These are phyloP conservation scores for Lithospermum erythrorhizon DNA, from an alignment of 257 asterid species.

Conservation along the genomic window DNA sequence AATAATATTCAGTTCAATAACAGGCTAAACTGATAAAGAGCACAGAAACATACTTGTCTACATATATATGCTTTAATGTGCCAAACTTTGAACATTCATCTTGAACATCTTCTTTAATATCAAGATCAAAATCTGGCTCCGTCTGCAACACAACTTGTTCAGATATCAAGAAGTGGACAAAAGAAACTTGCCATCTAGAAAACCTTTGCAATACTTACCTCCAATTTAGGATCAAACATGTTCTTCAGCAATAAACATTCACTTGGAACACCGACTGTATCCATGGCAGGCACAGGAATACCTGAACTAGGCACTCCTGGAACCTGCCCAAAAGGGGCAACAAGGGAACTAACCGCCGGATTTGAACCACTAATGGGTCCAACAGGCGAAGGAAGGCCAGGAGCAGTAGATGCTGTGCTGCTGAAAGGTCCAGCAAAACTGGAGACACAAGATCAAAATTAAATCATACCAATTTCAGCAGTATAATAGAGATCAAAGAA, in stretches of 20 bases:
- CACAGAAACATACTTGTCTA: conserved; percentile 44
- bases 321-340: conserved; percentile 21
- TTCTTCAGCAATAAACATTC: conserved; percentile 62
- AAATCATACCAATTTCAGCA: neutral
- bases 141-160: conserved; percentile 28
- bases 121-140: conserved; percentile 59
- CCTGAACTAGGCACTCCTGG: conserved; percentile 31
- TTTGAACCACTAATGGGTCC: conserved; percentile 13
- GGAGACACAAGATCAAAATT: conserved; percentile 19
- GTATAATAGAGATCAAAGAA: conserved; percentile 3
- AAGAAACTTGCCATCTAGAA: neutral
- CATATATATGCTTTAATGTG: conserved; percentile 43
- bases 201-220: conserved; percentile 28
- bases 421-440: conserved; percentile 31
- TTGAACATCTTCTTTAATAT: conserved; percentile 61
- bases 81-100: conserved; percentile 54
- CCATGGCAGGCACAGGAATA: conserved; percentile 28
- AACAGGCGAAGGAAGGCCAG: conserved; percentile 15
- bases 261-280: conserved; percentile 49
- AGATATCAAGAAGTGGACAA: conserved; percentile 6
- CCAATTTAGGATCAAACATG: conserved; percentile 57
- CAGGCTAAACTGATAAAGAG: neutral
- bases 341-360: conserved; percentile 1
- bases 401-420: conserved; percentile 6
- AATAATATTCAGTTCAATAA: neutral